phyloP scores from a whole-genome alignment of 1,139 yeast genomes.

The Lodderomyces beijingensis region DNA sequence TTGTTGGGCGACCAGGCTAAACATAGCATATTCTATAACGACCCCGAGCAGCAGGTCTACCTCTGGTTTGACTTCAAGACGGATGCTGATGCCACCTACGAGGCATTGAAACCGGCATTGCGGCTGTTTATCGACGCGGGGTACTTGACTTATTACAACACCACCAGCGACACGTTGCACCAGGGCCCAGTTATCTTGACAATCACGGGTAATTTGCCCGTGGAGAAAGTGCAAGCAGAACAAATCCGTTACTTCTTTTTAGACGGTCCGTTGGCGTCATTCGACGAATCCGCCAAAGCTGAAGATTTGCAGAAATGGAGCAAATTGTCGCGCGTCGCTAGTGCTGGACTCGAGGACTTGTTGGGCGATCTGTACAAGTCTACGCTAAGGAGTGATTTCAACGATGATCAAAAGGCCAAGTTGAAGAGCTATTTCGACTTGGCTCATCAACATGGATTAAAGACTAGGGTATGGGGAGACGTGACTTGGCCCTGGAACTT shows the following conservation, averaged over 20 bases:
- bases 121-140: constrained; percentile 30
- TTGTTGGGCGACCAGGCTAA: constrained; percentile 16
- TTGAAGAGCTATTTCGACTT: constrained; percentile 20
- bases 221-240: constrained; percentile 23
- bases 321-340: constrained; percentile 31
- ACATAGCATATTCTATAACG: constrained; percentile 34
- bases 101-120: constrained; percentile 25
- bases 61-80: constrained; percentile 44
- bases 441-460: constrained; percentile 35
- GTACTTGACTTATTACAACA: constrained; percentile 32
- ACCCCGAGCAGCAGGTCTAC: constrained; percentile 36
- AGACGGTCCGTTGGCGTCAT: constrained; percentile 35
- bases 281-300: constrained; percentile 11
- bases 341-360: constrained; percentile 29
- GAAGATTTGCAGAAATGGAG: constrained; percentile 19
- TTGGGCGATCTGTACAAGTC: constrained; percentile 21
- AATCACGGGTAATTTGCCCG: constrained; percentile 40
- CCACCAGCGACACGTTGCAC: constrained; percentile 17
- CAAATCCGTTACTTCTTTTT: constrained; percentile 28
- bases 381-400: constrained; percentile 17
- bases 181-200: constrained; percentile 38
- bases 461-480: constrained; percentile 45
- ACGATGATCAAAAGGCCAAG: constrained; percentile 17
- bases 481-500: constrained; percentile 35
- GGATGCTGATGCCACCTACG: constrained; percentile 30